These are phyloP conservation scores for Canna indica DNA, from an alignment of 176 grass and related monocot genomes.

Conservation along the genomic window DNA sequence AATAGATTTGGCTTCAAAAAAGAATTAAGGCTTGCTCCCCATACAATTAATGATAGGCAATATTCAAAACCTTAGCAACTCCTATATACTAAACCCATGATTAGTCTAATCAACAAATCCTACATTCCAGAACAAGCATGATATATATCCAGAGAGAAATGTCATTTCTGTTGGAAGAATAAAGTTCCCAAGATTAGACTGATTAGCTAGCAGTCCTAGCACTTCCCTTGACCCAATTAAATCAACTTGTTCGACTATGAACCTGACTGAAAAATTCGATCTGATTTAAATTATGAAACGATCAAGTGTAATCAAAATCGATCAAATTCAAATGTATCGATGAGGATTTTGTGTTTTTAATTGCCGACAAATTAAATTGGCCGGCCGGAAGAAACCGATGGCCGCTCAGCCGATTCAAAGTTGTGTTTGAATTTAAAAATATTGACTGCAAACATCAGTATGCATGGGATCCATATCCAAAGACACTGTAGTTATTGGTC, in stretches of 20 bases:
- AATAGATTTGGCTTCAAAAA: background rate
- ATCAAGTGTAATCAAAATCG: no score
- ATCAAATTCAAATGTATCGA: no score
- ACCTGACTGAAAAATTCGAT: no score
- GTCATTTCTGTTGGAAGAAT: background rate
- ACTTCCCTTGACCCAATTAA: no score
- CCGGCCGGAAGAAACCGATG: no score
- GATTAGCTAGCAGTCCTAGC: background rate
- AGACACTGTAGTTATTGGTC: background rate
- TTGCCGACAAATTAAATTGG: no score
- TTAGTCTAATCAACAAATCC: slow-evolving; percentile 1
- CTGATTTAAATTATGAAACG: no score
- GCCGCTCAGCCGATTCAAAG: no score
- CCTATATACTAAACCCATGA: background rate
- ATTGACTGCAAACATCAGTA: background rate
- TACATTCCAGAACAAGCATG: background rate
- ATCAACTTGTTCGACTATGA: no score
- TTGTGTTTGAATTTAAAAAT: no score
- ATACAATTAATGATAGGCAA: background rate
- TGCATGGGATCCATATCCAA: background rate
- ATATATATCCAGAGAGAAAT: background rate
- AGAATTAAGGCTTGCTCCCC: background rate
- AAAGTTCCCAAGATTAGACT: background rate
- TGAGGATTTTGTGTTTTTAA: no score
- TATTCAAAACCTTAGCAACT: background rate